Percentiles rank a stretch among this genome's conserved stretches.
Evolutionary conservation across 768 basidiomycete genomes (phyloP).

Genomic region (Thelephora aurantiotincta): DNA sequence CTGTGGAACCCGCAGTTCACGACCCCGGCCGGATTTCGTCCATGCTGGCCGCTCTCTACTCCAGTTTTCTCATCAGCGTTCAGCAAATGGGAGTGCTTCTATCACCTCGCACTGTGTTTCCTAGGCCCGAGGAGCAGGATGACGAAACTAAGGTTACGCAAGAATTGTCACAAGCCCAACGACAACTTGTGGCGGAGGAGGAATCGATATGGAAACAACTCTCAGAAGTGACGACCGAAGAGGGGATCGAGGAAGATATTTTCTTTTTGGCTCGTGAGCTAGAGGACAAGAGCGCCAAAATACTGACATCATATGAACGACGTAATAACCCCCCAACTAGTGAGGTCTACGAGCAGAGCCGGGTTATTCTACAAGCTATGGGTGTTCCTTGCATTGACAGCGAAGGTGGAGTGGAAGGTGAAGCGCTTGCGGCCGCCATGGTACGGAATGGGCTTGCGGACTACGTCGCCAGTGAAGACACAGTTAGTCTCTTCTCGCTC

Average conservation of each 20-base stretch:
- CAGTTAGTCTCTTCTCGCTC: slow-evolving; percentile 28
- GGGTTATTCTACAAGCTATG: slow-evolving; percentile 59
- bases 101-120: not conserved
- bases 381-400: slow-evolving; percentile 70
- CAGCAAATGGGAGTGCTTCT: slow-evolving; percentile 8
- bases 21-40: slow-evolving; percentile 12
- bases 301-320: slow-evolving; percentile 53
- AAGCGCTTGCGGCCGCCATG: slow-evolving; percentile 71
- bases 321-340: slow-evolving; percentile 46
- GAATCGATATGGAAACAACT: slow-evolving; percentile 42
- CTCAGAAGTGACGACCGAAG: slow-evolving; percentile 7
- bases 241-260: slow-evolving; percentile 10
- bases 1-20: not conserved
- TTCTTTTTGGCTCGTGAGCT: slow-evolving; percentile 18
- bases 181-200: slow-evolving; percentile 46
- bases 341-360: slow-evolving; percentile 57
- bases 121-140: slow-evolving; percentile 11
- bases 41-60: slow-evolving; percentile 31
- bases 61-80: slow-evolving; percentile 12
- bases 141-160: slow-evolving; percentile 27
- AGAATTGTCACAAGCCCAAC: slow-evolving; percentile 45
- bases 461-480: slow-evolving; percentile 86
- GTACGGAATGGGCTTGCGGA: slow-evolving; percentile 67
- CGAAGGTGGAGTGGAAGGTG: slow-evolving; percentile 63
- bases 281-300: slow-evolving; percentile 33